Percentiles rank a stretch among this genome's conserved stretches.
These are phyloP conservation scores for Decorospora gaudefroyi DNA, from an alignment of 2,329 filamentous ascomycete genomes.

Conservation along the genomic window DNA sequence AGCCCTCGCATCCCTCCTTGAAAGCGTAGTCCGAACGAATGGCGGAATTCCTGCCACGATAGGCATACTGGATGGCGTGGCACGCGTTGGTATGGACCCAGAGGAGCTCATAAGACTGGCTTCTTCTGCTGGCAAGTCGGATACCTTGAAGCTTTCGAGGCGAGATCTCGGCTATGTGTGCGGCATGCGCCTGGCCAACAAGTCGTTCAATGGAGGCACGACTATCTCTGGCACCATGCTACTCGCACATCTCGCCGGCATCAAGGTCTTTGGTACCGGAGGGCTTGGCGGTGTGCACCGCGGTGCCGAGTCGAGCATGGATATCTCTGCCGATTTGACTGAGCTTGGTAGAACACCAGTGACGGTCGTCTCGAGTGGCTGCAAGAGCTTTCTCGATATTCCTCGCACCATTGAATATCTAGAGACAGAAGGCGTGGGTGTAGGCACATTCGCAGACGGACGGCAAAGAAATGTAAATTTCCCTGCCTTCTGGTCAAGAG, in stretches of 20 bases:
- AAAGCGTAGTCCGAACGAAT: constrained; percentile 77
- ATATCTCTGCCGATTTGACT: constrained; percentile 92
- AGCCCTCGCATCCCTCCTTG: constrained; percentile 76
- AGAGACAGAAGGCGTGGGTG: constrained; percentile 74
- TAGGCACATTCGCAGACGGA: constrained; percentile 88
- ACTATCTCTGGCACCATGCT: constrained; percentile 94
- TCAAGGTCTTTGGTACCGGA: constrained; percentile 91
- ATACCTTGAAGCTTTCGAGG: constrained; percentile 80
- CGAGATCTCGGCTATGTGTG: constrained; percentile 83
- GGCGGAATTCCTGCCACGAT: constrained; percentile 86
- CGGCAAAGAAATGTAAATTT: constrained; percentile 75
- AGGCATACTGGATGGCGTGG: constrained; percentile 81
- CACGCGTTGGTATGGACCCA: constrained; percentile 74
- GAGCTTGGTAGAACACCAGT: constrained; percentile 89
- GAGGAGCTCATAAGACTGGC: constrained; percentile 74
- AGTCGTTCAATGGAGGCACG: constrained; percentile 80
- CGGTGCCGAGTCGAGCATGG: constrained; percentile 82
- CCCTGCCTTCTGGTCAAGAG: constrained; percentile 88
- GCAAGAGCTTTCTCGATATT: constrained; percentile 95
- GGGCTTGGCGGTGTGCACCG: constrained; percentile 94
- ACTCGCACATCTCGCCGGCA: constrained; percentile 81
- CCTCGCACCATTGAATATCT: constrained; percentile 82
- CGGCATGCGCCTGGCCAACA: constrained; percentile 70
- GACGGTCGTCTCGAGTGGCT: constrained; percentile 85
- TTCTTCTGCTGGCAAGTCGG: constrained; percentile 65